Conservation (phyloP, 2,329 filamentous ascomycete species). For the Macroventuria anomochaeta region DNA sequence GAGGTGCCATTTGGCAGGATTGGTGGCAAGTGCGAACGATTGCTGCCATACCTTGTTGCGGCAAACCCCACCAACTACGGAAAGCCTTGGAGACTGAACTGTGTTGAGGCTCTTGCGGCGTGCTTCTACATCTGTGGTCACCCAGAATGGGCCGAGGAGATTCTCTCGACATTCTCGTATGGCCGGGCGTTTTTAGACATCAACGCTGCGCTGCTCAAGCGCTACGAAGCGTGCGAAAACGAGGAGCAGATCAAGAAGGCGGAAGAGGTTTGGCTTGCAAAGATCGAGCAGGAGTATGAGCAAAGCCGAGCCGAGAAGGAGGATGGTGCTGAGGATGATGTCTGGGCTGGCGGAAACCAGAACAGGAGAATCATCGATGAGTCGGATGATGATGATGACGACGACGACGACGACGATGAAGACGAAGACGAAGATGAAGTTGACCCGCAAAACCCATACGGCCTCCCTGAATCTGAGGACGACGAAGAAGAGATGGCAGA, state of each 20-base stretch:
- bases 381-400: slow-evolving; percentile 58
- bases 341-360: slow-evolving; percentile 90
- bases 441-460: slow-evolving; percentile 70
- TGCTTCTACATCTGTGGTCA: slow-evolving; percentile 94
- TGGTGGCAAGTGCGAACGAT: slow-evolving; percentile 87
- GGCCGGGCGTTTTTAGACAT: slow-evolving; percentile 89
- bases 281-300: slow-evolving; percentile 87
- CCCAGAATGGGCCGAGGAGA: slow-evolving; percentile 84
- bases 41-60: slow-evolving; percentile 88
- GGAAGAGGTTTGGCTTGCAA: slow-evolving; percentile 85
- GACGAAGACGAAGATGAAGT: slow-evolving; percentile 57
- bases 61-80: slow-evolving; percentile 98
- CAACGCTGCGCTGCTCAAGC: slow-evolving; percentile 79
- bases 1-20: slow-evolving; percentile 93
- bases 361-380: slow-evolving; percentile 66
- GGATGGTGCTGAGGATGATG: slow-evolving; percentile 67
- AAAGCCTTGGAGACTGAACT: slow-evolving; percentile 92
- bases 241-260: slow-evolving; percentile 83
- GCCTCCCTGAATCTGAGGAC: slow-evolving; percentile 74
- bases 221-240: slow-evolving; percentile 82
- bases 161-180: slow-evolving; percentile 86
- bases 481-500: slow-evolving; percentile 94
- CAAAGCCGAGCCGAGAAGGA: slow-evolving; percentile 74
- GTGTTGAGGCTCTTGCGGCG: slow-evolving; percentile 91
- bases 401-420: slow-evolving; percentile 50